A percentile compares a stretch with the other conserved stretches of the same genome.
Evolutionary conservation across 164 flowering plant species (phyloP).

Genomic region (Hamamelis virginiana): DNA sequence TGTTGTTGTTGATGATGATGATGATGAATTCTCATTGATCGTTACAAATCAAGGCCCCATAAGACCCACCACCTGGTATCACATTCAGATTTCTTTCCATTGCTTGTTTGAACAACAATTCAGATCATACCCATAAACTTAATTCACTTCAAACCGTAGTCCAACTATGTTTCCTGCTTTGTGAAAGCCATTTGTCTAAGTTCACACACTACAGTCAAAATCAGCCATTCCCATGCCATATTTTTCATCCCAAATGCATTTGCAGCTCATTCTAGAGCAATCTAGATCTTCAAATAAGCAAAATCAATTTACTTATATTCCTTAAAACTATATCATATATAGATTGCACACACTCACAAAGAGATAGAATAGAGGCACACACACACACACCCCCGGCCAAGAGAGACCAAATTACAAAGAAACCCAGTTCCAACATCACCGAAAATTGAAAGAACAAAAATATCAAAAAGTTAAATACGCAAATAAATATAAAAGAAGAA

Average conservation of each 20-base stretch:
- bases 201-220: not conserved
- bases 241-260: not conserved
- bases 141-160: constrained; percentile 12
- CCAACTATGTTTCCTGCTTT: not conserved
- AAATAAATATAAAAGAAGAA: no score
- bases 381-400: no score
- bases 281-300: constrained; percentile 3
- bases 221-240: not conserved
- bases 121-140: constrained; percentile 20
- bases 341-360: not conserved
- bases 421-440: not conserved
- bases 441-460: not conserved
- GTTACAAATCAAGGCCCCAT: constrained; percentile 62
- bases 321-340: not conserved
- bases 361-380: not conserved
- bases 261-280: not conserved
- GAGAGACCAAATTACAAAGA: no score
- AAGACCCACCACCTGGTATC: constrained; percentile 45
- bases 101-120: constrained; percentile 13
- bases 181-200: not conserved
- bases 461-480: not conserved
- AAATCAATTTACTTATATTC: not conserved
- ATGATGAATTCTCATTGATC: constrained; percentile 42
- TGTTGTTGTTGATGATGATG: constrained; percentile 44
- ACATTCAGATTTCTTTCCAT: constrained; percentile 66